These are phyloP conservation scores for Colletotrichum tabaci DNA, from an alignment of 2,329 filamentous ascomycete species.

Conservation along the genomic window DNA sequence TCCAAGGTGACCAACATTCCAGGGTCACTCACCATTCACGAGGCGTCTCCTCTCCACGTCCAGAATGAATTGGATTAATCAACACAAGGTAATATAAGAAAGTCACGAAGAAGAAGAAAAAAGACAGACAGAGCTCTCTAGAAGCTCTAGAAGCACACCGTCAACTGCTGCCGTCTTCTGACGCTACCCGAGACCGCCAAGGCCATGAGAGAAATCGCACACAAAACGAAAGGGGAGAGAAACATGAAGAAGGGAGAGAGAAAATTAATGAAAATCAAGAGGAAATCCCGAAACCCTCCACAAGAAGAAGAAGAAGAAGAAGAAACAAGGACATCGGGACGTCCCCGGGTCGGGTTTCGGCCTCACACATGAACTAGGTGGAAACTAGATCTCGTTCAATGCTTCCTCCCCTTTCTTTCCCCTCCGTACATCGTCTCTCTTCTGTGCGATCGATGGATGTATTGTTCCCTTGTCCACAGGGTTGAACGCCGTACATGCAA, in stretches of 20 bases:
- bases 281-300: no score
- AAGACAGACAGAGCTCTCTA: neutral
- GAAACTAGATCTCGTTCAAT: conserved; percentile 30
- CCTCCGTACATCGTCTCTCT: conserved; percentile 8
- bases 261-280: neutral
- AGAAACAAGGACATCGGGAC: neutral
- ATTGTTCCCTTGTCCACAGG: neutral
- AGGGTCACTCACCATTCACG: no score
- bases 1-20: neutral
- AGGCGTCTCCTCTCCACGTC: neutral
- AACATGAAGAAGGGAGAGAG: neutral
- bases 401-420: neutral
- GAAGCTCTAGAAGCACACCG: neutral
- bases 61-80: conserved; percentile 23
- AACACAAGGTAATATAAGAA: neutral
- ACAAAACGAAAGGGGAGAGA: neutral
- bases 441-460: neutral
- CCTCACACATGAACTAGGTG: conserved; percentile 10
- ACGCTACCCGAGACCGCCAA: neutral
- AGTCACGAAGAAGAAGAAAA: neutral
- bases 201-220: neutral
- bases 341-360: neutral
- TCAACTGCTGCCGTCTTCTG: conserved; percentile 8
- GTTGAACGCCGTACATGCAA: conserved; percentile 35
- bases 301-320: neutral